Conservation (phyloP, 768 basidiomycete species). For the Tephrocybe sp. region DNA sequence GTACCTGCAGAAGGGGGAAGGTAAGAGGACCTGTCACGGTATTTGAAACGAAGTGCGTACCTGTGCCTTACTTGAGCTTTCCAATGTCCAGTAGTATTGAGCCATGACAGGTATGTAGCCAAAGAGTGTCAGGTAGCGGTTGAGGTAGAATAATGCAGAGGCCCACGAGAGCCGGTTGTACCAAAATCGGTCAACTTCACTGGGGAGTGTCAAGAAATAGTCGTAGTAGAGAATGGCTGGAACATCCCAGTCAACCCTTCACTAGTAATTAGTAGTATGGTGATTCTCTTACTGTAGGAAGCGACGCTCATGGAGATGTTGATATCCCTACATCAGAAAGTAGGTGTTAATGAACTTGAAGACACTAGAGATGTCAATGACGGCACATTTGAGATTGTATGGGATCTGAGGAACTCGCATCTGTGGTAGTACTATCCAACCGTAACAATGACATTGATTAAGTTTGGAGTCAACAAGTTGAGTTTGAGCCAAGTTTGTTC, state of each 20-base stretch:
- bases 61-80: constrained; percentile 18
- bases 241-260: neutral
- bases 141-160: constrained; percentile 39
- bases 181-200: constrained; percentile 49
- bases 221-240: constrained; percentile 44
- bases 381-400: too few relatives aligned
- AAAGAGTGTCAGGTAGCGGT: constrained; percentile 40
- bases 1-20: too few relatives aligned
- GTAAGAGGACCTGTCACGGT: too few relatives aligned
- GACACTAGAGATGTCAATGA: too few relatives aligned
- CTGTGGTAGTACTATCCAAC: too few relatives aligned
- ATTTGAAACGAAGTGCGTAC: too few relatives aligned
- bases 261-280: neutral
- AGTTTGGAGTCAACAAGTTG: too few relatives aligned
- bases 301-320: constrained; percentile 13
- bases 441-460: too few relatives aligned
- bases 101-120: constrained; percentile 36
- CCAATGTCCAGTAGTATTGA: constrained; percentile 30
- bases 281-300: constrained; percentile 17
- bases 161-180: constrained; percentile 27
- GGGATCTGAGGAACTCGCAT: too few relatives aligned
- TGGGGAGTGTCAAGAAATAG: constrained; percentile 42
- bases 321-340: constrained; percentile 6
- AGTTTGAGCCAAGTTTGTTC: too few relatives aligned
- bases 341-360: too few relatives aligned